phyloP scores from a whole-genome alignment of 331 rosid genomes.

The Pyrus hybrid region DNA sequence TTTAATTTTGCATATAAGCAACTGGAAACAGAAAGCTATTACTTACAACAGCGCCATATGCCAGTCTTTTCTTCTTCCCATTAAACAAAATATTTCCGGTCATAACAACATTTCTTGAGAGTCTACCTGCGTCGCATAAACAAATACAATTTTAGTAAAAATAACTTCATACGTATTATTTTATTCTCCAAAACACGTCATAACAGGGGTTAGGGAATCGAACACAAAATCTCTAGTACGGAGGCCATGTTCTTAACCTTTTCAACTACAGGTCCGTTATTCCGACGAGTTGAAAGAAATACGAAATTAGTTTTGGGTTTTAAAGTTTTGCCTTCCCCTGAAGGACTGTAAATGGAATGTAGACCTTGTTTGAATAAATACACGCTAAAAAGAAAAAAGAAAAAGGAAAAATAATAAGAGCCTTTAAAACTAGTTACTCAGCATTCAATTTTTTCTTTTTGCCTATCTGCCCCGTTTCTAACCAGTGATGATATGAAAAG shows the following conservation, averaged over 20 bases:
- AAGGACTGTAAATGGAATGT: too few relatives aligned
- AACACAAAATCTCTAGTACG: too few relatives aligned
- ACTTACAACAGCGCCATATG: conserved; percentile 82
- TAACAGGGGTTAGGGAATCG: too few relatives aligned
- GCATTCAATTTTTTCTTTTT: not conserved
- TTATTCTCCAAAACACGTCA: too few relatives aligned
- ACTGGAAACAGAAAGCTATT: not conserved
- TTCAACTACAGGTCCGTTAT: too few relatives aligned
- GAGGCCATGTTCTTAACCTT: too few relatives aligned
- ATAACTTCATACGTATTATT: not conserved
- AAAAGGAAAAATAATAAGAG: too few relatives aligned
- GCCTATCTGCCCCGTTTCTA: not conserved
- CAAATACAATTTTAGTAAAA: not conserved
- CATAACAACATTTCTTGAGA: conserved; percentile 82
- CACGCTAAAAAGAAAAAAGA: not conserved
- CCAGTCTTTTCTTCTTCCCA: conserved; percentile 77
- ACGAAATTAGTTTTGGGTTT: too few relatives aligned
- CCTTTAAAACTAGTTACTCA: not conserved
- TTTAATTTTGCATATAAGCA: not conserved
- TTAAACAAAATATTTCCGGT: conserved; percentile 82
- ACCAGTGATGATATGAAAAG: not conserved
- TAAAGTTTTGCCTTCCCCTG: too few relatives aligned
- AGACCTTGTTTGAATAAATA: not conserved
- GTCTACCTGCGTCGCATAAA: conserved; percentile 53
- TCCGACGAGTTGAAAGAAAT: too few relatives aligned